phyloP scores from a whole-genome alignment of 2,329 filamentous ascomycete genomes.

The Chrysoporthe puriensis region DNA sequence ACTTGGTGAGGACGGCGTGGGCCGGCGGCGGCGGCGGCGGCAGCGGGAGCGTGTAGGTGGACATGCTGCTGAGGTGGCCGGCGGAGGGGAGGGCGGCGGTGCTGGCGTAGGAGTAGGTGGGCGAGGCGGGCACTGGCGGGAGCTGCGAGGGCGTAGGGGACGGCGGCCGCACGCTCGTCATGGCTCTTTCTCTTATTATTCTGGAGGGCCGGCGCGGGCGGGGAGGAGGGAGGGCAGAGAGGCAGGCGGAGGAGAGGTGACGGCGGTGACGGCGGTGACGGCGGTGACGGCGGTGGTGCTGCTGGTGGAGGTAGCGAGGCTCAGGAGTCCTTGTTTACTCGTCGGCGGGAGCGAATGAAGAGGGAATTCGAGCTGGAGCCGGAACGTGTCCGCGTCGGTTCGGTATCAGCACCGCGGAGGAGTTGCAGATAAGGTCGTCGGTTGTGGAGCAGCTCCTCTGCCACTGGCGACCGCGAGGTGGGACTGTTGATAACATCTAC shows the following conservation, averaged over 20 bases:
- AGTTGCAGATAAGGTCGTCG: background rate
- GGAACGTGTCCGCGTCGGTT: background rate
- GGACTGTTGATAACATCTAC: too few species aligned
- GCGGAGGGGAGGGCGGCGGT: slow-evolving; percentile 7
- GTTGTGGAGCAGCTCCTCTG: background rate
- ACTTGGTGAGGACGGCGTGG: slow-evolving; percentile 63
- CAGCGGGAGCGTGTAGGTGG: slow-evolving; percentile 57
- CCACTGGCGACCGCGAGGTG: too few species aligned
- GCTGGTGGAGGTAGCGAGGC: too few species aligned
- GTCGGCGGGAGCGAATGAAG: background rate
- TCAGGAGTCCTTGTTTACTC: background rate
- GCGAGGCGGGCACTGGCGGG: slow-evolving; percentile 64
- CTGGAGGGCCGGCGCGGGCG: background rate
- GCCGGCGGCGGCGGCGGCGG: slow-evolving; percentile 59
- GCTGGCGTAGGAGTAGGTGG: slow-evolving; percentile 62
- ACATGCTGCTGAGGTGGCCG: slow-evolving; percentile 34
- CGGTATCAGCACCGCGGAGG: background rate
- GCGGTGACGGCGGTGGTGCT: too few species aligned
- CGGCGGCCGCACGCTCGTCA: slow-evolving; percentile 35
- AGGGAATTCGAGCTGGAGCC: background rate
- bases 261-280: too few species aligned
- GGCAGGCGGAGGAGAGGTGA: background rate
- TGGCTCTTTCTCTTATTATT: slow-evolving; percentile 2
- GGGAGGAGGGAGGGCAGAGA: background rate
- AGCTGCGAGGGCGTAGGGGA: slow-evolving; percentile 61